phyloP scores from a whole-genome alignment of 1,284 basidiomycete species.

The Vanrija sp. region DNA sequence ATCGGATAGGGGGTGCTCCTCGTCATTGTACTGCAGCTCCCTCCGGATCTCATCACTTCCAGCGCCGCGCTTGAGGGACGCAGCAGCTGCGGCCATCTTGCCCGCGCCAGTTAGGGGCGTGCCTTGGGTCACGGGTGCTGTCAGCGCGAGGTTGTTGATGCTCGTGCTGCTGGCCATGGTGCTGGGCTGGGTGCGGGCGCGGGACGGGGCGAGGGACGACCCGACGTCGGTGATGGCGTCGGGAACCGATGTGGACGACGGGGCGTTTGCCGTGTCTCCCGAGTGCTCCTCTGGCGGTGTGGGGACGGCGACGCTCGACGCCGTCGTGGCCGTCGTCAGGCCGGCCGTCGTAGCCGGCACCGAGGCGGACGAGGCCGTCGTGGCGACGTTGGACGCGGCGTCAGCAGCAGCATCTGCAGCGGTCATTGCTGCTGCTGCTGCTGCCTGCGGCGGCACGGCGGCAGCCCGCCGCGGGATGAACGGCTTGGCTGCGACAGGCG shows the following conservation, averaged over 20 bases:
- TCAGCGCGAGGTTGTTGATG: neutral
- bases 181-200: neutral
- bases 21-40: constrained; percentile 13
- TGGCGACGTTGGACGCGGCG: neutral
- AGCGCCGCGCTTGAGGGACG: constrained; percentile 31
- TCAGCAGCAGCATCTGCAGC: too few relatives aligned
- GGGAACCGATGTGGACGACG: neutral
- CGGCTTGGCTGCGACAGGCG: neutral
- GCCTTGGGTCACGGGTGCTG: neutral
- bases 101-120: constrained; percentile 39
- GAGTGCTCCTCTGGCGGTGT: constrained; percentile 8
- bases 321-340: constrained; percentile 16
- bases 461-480: neutral
- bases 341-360: constrained; percentile 9
- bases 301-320: constrained; percentile 13
- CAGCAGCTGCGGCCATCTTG: constrained; percentile 41
- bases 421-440: neutral
- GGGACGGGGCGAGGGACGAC: too few relatives aligned
- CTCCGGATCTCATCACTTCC: constrained; percentile 8
- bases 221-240: neutral
- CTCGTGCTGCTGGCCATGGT: neutral
- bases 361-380: constrained; percentile 3
- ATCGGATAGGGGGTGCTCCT: constrained; percentile 40
- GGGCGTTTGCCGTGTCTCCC: neutral
- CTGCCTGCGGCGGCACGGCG: too few relatives aligned